Evolutionary conservation across 768 basidiomycete genomes (phyloP).

Genomic region (Mycena pura): DNA sequence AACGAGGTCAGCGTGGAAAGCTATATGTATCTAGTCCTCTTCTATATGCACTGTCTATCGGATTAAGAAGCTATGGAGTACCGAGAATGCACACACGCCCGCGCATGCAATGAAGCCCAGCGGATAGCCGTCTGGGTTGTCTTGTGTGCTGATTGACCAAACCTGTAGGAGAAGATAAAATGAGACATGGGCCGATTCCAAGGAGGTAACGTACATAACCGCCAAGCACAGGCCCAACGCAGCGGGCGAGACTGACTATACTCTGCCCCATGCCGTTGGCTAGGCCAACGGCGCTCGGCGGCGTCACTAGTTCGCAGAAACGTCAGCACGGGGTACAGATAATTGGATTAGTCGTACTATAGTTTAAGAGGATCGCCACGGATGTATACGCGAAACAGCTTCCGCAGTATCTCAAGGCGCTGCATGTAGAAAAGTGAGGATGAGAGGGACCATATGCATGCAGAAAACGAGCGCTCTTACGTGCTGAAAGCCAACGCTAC

Average conservation of each 20-base stretch:
- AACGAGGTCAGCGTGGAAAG: neutral
- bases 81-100: slow-evolving; percentile 62
- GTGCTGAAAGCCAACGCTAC: slow-evolving; percentile 18
- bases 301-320: slow-evolving; percentile 69
- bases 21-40: neutral
- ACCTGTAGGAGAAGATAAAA: slow-evolving; percentile 52
- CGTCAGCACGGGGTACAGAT: slow-evolving; percentile 16
- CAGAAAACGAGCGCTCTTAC: slow-evolving; percentile 4
- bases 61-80: slow-evolving; percentile 79
- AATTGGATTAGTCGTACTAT: slow-evolving; percentile 55
- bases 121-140: slow-evolving; percentile 74
- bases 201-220: slow-evolving; percentile 66
- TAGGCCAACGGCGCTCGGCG: slow-evolving; percentile 85
- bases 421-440: slow-evolving; percentile 39
- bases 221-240: slow-evolving; percentile 85
- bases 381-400: slow-evolving; percentile 91
- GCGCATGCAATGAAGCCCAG: slow-evolving; percentile 77
- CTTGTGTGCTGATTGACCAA: slow-evolving; percentile 75
- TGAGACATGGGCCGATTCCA: too few species aligned
- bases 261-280: slow-evolving; percentile 97
- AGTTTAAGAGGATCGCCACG: slow-evolving; percentile 86
- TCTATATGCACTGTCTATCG: slow-evolving; percentile 46
- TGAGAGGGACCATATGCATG: neutral
- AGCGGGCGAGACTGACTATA: slow-evolving; percentile 91
- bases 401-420: slow-evolving; percentile 84